A percentile compares a stretch with the other conserved stretches of the same genome.
Evolutionary conservation across 768 basidiomycete species (phyloP).

Genomic region (Suillus decipiens): DNA sequence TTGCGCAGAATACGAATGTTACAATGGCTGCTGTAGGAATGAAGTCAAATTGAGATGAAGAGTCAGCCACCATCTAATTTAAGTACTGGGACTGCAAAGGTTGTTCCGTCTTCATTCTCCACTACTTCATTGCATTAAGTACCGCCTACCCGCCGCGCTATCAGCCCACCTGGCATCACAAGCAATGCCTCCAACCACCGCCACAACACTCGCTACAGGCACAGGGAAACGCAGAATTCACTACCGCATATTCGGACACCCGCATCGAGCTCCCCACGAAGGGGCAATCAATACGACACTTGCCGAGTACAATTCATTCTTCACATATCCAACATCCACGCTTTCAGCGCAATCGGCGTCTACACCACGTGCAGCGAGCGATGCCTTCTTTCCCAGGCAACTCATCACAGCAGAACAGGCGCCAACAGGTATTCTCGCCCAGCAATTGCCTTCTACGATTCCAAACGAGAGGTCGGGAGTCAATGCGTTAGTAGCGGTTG

Average conservation of each 20-base stretch:
- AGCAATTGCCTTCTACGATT: background rate
- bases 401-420: background rate
- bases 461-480: conserved; percentile 13
- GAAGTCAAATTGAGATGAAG: background rate
- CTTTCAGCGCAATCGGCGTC: background rate
- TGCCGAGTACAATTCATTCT: background rate
- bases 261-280: background rate
- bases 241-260: conserved; percentile 4
- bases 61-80: background rate
- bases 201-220: background rate
- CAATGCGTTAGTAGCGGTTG: conserved; percentile 23
- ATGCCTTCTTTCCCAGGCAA: background rate
- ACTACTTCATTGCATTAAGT: background rate
- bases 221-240: background rate
- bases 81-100: background rate
- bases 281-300: background rate
- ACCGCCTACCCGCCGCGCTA: background rate
- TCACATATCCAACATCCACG: background rate
- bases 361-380: background rate
- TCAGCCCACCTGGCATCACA: background rate
- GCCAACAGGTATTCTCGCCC: conserved; percentile 1
- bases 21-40: background rate
- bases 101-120: background rate
- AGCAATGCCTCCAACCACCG: conserved; percentile 1
- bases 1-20: background rate